A percentile compares a stretch with the other conserved stretches of the same genome.
Evolutionary conservation across 208 protist genomes (phyloP).

Genomic region (Leishmania turanica): DNA sequence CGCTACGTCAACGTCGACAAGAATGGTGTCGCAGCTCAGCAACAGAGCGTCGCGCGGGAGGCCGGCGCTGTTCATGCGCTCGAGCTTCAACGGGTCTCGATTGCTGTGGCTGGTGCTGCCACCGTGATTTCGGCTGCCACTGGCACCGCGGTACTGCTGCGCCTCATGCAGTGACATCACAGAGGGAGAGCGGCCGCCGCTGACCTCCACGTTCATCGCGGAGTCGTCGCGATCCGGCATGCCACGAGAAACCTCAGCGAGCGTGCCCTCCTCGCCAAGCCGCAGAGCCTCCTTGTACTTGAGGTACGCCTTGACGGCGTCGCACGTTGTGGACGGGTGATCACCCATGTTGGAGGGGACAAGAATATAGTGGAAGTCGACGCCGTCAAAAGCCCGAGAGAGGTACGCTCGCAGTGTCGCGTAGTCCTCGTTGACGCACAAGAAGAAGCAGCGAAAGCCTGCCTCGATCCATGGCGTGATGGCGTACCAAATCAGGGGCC

Average conservation of each 20-base stretch:
- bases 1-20: constrained; percentile 74
- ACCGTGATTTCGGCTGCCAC: not conserved
- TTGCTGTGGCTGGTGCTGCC: constrained; percentile 1
- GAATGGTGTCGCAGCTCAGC: constrained; percentile 81
- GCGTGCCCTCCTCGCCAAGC: constrained; percentile 32
- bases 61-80: constrained; percentile 41
- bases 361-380: constrained; percentile 74
- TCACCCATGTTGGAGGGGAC: constrained; percentile 56
- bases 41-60: constrained; percentile 71
- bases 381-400: constrained; percentile 45
- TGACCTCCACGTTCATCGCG: not conserved
- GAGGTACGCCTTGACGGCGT: constrained; percentile 73
- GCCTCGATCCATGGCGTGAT: constrained; percentile 72
- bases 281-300: constrained; percentile 72
- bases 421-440: constrained; percentile 81
- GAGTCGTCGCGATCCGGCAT: constrained; percentile 17
- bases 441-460: constrained; percentile 75
- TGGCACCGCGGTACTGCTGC: constrained; percentile 2
- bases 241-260: constrained; percentile 2
- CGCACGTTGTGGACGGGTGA: constrained; percentile 68
- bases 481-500: constrained; percentile 85
- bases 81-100: constrained; percentile 41
- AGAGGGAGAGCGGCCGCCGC: constrained; percentile 6
- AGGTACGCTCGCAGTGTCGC: constrained; percentile 67
- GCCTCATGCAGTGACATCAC: not conserved